A percentile compares a stretch with the other conserved stretches of the same genome.
Evolutionary conservation across 2,329 filamentous ascomycete species (phyloP).

Genomic region (Dothistroma pini): DNA sequence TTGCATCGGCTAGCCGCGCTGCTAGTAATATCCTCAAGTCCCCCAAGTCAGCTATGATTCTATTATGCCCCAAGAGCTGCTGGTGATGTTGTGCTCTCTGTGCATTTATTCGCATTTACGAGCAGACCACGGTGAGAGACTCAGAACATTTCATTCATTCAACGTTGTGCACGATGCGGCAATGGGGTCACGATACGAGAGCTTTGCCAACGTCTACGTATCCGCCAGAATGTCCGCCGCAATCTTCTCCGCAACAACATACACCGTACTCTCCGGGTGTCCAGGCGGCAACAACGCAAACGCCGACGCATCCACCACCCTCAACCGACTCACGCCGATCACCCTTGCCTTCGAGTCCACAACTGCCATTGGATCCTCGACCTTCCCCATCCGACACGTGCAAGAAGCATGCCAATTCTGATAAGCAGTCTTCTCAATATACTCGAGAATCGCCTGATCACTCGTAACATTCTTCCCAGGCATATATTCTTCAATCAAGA

Average conservation of each 20-base stretch:
- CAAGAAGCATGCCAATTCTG: constrained; percentile 18
- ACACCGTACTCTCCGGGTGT: constrained; percentile 25
- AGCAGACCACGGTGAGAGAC: too few relatives aligned
- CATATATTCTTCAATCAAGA: constrained; percentile 12
- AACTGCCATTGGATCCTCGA: constrained; percentile 21
- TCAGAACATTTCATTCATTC: too few relatives aligned
- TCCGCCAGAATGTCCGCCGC: background rate
- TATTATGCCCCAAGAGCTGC: too few relatives aligned
- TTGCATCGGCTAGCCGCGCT: too few relatives aligned
- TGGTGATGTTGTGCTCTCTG: too few relatives aligned
- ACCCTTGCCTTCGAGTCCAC: constrained; percentile 24
- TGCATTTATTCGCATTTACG: too few relatives aligned
- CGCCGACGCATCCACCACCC: constrained; percentile 26
- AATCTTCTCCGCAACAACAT: constrained; percentile 7
- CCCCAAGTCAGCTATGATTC: too few relatives aligned
- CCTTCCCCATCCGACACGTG: constrained; percentile 22
- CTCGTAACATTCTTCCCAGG: constrained; percentile 17
- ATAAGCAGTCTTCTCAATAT: constrained; percentile 11
- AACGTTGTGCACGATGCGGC: too few relatives aligned
- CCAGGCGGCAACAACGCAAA: constrained; percentile 26
- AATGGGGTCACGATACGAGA: too few relatives aligned
- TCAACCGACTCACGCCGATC: constrained; percentile 20
- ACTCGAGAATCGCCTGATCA: constrained; percentile 19
- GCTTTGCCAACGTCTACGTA: background rate
- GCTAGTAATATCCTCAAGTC: too few relatives aligned